These are phyloP conservation scores for Stylonectria norvegica DNA, from an alignment of 2,329 filamentous ascomycete species.

Conservation along the genomic window DNA sequence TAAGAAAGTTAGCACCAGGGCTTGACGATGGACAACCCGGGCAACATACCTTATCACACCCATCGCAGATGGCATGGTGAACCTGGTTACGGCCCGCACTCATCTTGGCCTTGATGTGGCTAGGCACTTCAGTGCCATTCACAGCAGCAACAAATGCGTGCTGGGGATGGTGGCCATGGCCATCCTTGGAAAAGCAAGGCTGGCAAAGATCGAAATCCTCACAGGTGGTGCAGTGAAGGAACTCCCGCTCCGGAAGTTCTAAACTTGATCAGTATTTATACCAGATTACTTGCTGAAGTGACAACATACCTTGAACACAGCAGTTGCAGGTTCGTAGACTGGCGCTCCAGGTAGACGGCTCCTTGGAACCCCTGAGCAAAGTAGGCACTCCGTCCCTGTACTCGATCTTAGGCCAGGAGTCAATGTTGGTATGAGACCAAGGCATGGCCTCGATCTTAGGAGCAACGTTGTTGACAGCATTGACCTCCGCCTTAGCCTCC, in stretches of 20 bases:
- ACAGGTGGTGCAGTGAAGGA: slow-evolving; percentile 81
- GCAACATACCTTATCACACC: slow-evolving; percentile 64
- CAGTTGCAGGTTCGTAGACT: slow-evolving; percentile 71
- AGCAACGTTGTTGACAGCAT: slow-evolving; percentile 22
- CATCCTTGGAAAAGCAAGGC: slow-evolving; percentile 68
- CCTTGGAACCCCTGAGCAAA: slow-evolving; percentile 18
- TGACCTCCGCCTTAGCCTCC: slow-evolving; percentile 15
- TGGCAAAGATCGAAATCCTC: slow-evolving; percentile 93
- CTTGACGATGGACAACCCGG: not conserved
- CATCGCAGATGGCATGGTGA: slow-evolving; percentile 91
- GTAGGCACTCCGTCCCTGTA: slow-evolving; percentile 13
- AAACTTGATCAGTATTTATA: not conserved
- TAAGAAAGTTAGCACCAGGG: slow-evolving; percentile 7
- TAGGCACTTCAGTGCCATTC: slow-evolving; percentile 57
- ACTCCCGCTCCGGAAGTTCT: slow-evolving; percentile 72
- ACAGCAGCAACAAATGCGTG: slow-evolving; percentile 74
- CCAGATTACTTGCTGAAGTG: not conserved
- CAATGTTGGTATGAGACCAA: slow-evolving; percentile 7
- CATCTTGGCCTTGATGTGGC: slow-evolving; percentile 64
- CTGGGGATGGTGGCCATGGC: slow-evolving; percentile 87
- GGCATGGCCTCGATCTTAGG: slow-evolving; percentile 17
- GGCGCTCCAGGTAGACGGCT: slow-evolving; percentile 32
- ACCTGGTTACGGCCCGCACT: slow-evolving; percentile 73
- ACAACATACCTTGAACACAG: slow-evolving; percentile 46
- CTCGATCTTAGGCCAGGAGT: slow-evolving; percentile 9